Percentiles rank a stretch among this genome's conserved stretches.
Conservation (phyloP, 2,329 filamentous ascomycete genomes). For the Hypoxylon sp. region DNA sequence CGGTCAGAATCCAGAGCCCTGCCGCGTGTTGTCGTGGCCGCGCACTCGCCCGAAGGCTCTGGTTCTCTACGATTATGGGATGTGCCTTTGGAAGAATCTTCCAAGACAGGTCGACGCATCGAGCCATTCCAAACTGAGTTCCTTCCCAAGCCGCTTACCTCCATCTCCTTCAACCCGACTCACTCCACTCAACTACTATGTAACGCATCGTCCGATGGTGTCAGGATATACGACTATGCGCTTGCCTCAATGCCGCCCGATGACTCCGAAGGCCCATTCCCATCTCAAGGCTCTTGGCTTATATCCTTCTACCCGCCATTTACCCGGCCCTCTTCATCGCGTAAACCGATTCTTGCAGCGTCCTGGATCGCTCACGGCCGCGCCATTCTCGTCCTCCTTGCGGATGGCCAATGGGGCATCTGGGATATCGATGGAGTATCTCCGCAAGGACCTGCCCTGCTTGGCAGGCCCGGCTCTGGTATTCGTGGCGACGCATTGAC, state of each 20-base stretch:
- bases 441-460: slow-evolving; percentile 62
- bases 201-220: slow-evolving; percentile 68
- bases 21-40: slow-evolving; percentile 69
- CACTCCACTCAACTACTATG: slow-evolving; percentile 71
- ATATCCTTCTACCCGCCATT: slow-evolving; percentile 74
- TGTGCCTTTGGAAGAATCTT: slow-evolving; percentile 63
- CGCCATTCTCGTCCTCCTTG: slow-evolving; percentile 70
- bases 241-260: slow-evolving; percentile 67
- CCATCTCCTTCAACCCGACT: slow-evolving; percentile 73
- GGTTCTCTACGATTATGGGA: slow-evolving; percentile 73
- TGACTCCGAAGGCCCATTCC: slow-evolving; percentile 66
- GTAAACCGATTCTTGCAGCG: slow-evolving; percentile 74
- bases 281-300: slow-evolving; percentile 74
- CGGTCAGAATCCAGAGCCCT: slow-evolving; percentile 49
- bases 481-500: slow-evolving; percentile 72
- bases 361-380: slow-evolving; percentile 73
- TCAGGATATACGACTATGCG: slow-evolving; percentile 74
- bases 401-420: slow-evolving; percentile 77
- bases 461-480: slow-evolving; percentile 66
- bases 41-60: slow-evolving; percentile 71
- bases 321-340: slow-evolving; percentile 62
- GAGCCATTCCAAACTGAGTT: slow-evolving; percentile 74
- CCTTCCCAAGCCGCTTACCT: slow-evolving; percentile 67
- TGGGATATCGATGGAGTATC: slow-evolving; percentile 75
- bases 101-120: slow-evolving; percentile 54